Evolutionary conservation across 202 grass and related monocot species (phyloP), one percentile per base, ranked within the genome.

Genomic region (Carex sylvatica): DNA sequence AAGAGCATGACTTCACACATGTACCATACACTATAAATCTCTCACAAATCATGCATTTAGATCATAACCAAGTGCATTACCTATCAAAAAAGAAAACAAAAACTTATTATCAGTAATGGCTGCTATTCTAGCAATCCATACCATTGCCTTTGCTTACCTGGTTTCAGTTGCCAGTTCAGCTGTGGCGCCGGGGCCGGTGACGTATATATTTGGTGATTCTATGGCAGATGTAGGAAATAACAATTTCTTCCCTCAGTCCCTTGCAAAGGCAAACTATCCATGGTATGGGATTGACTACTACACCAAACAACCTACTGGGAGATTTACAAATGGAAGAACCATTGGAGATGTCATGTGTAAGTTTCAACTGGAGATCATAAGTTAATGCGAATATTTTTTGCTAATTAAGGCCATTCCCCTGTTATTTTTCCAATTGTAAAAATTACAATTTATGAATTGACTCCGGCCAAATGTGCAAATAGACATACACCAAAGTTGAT

Each of bases 151-250:
- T 3, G 82, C 78, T 13, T 26, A 36, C 79, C 9, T 65, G 0
- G 4, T 65, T 38, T 31, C 67, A 22, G 46, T 54, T 14, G 73
- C 40, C 0, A 38, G 70, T 55, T 22, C 30, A 36, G 3, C 13
- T 0, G 8, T 18, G 12, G 12, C 44, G 9, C 1, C 30, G 3
- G 66, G 28, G 3, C 87, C 92, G 18, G 92, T 94, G 74, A 83
- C 85, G 52, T 98, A 90, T 71, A 91, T 98, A 26, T 98, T 98
- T 33, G 92, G 95, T 4, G 95, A 98, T 85, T 98, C 92, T 13
- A 89, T 98, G 88, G 92, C 92, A 0, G 95, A 95, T 65, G 92
- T 95, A 9, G 92, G 95, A 36, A 98, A 93, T 85, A 95, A 98
- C 87, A 95, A 98, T 49, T 93, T 91, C 82, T 88, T 98, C 61